These are phyloP conservation scores for Rhodotorula sp. DNA, from an alignment of 1,284 basidiomycete genomes.

Conservation along the genomic window DNA sequence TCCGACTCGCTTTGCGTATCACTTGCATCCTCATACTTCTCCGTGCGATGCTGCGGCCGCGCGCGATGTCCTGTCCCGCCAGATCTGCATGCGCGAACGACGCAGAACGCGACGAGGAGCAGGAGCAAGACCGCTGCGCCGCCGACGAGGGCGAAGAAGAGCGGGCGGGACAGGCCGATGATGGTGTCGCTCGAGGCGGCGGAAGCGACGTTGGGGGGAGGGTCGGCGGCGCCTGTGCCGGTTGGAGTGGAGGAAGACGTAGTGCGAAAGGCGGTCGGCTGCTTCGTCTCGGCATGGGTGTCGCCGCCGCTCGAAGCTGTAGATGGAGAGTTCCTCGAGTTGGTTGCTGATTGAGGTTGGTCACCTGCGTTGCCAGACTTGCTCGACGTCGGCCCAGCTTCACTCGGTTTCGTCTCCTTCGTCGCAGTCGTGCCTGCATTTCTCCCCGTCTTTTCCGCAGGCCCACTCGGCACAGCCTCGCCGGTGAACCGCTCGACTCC, in stretches of 20 bases:
- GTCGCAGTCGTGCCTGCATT: no score
- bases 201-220: no score
- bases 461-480: background rate
- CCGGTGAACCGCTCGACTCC: background rate
- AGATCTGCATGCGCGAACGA: background rate
- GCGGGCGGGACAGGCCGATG: constrained; percentile 5
- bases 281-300: no score
- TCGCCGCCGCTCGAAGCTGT: background rate
- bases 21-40: no score
- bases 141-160: background rate
- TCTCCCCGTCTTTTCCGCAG: no score
- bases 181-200: background rate
- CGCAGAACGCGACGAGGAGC: background rate
- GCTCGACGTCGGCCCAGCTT: no score
- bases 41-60: background rate
- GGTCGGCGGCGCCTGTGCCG: no score
- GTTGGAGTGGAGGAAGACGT: background rate
- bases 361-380: no score
- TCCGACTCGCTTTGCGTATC: background rate
- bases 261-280: background rate
- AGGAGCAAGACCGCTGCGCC: background rate
- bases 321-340: background rate
- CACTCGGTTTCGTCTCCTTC: no score
- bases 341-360: background rate
- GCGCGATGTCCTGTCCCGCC: background rate